These are phyloP conservation scores for Jackrogersella minutella DNA, from an alignment of 495 filamentous ascomycete species.

Conservation along the genomic window DNA sequence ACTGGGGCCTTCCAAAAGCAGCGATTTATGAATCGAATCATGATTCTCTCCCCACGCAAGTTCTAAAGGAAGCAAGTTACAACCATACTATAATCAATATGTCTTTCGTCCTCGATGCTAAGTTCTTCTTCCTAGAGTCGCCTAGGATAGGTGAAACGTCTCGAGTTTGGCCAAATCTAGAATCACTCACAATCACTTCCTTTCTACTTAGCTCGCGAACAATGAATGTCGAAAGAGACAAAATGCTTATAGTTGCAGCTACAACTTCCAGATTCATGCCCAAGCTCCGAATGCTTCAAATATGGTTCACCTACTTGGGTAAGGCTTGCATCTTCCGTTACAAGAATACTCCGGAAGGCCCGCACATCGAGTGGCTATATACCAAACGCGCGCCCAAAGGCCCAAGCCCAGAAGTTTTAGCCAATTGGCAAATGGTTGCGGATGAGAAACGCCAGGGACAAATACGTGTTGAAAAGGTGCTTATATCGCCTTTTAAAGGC, in stretches of 20 bases:
- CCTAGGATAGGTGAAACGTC: background rate
- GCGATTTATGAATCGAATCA: no score
- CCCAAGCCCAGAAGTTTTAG: background rate
- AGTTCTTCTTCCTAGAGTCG: background rate
- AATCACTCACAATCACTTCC: slow-evolving; percentile 6
- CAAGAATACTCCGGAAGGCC: background rate
- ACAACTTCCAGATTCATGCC: slow-evolving; percentile 4
- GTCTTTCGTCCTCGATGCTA: slow-evolving; percentile 4
- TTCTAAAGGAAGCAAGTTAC: background rate
- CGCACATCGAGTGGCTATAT: background rate
- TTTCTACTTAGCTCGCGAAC: background rate
- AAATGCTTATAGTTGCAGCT: background rate
- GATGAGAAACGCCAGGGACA: no score
- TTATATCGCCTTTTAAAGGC: no score
- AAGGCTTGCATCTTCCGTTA: slow-evolving; percentile 5
- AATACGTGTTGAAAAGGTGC: no score
- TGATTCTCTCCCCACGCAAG: background rate
- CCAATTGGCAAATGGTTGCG: background rate
- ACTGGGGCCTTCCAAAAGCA: no score
- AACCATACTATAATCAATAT: background rate
- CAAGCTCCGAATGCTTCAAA: slow-evolving; percentile 2
- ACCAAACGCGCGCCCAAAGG: background rate
- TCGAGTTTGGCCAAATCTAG: slow-evolving; percentile 7
- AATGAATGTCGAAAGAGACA: background rate
- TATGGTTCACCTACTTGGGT: background rate